phyloP scores from a whole-genome alignment of 495 filamentous ascomycete genomes.

The Penicillium antarcticum region DNA sequence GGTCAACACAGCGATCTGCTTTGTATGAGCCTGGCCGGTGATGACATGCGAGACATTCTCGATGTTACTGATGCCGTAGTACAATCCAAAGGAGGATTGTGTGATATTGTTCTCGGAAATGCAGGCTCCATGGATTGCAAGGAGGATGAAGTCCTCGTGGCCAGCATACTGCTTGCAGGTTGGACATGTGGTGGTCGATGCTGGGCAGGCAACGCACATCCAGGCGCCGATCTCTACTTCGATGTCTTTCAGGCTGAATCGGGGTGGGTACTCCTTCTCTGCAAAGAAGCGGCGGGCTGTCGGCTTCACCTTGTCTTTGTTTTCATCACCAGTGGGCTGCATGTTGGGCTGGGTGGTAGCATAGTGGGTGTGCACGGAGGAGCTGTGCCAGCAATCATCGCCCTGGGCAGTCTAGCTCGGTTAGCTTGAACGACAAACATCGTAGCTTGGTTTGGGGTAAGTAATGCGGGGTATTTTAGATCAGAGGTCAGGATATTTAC shows the following conservation, averaged over 20 bases:
- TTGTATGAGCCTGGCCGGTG: conserved; percentile 5
- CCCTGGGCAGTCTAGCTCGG: background rate
- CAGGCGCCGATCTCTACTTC: conserved; percentile 8
- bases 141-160: conserved; percentile 12
- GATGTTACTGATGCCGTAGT: conserved; percentile 8
- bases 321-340: too few species aligned
- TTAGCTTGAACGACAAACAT: too few species aligned
- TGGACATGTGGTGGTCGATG: conserved; percentile 4
- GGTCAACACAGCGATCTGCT: conserved; percentile 15
- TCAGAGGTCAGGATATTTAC: too few species aligned
- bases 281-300: background rate
- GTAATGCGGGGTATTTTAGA: too few species aligned
- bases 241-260: conserved; percentile 4
- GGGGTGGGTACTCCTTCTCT: background rate
- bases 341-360: background rate
- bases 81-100: conserved; percentile 7
- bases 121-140: conserved; percentile 8
- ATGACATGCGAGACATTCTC: conserved; percentile 3
- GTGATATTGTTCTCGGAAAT: background rate
- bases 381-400: background rate
- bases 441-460: too few species aligned
- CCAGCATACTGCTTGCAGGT: conserved; percentile 6
- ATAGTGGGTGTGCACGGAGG: background rate
- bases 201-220: conserved; percentile 9
- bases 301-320: background rate